Evolutionary conservation across 192 early-diverging fungal genomes (phyloP), one percentile per base, ranked within the genome.

Genomic region (Rhizophagus clarus): DNA sequence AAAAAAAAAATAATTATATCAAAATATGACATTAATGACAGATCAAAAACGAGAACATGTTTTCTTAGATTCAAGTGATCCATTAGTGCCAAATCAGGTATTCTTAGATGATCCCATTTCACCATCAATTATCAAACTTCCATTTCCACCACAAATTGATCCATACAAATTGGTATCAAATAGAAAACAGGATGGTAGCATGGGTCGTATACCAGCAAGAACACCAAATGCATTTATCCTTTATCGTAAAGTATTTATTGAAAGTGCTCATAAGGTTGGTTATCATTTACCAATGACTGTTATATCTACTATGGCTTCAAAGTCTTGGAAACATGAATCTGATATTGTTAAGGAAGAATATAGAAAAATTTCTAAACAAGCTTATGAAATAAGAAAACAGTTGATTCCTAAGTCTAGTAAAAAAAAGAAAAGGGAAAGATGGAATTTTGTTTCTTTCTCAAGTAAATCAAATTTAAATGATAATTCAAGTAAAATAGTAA

Each of bases 241-340:
- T 45, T 73, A 73, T 47, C 71, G 40, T 20, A 28, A 37, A 11
- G 3, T 28, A 24, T 73, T 73, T 37, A 37, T 73, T 5, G 42
- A 47, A 47, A 49, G 29, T 26, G 71, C 71, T 73, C 71, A 26
- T 22, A 28, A 37, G n/a, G 37, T 26, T 22, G 71, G 71, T 8
- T 73, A 73, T 73, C 34, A 11, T 26, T 45, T 73, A 28, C 40
- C 71, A 47, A 73, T 73, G 71, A 73, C 71, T 45, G 42, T 73
- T 6, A 37, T 73, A 20, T 73, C 71, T 34, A 22, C 71, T 26
- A 73, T 73, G 71, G 71, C 40, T 45, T 73, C 71, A 26, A 28
- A 49, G 9, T 45, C 20, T 17, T 73, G 71, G 71, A 47, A 73
- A 15, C n/a, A 20, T 26, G 71, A 73, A 47, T n/a, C 71, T 34